Evolutionary conservation across 129 eudicot species (phyloP), one percentile per base, ranked within the genome.

Genomic region (Arctium lappa): DNA sequence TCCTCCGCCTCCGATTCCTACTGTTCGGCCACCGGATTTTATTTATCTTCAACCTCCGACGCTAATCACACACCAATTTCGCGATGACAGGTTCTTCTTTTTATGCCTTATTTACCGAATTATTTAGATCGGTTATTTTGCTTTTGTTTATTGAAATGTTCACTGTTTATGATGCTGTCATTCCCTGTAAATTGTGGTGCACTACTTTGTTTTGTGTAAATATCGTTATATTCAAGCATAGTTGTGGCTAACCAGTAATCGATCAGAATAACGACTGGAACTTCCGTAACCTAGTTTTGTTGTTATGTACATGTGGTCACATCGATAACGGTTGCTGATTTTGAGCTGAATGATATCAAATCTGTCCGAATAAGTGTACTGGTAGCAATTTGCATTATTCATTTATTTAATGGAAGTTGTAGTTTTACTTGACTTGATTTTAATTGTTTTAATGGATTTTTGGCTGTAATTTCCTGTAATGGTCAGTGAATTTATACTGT

Each of bases 11-110:
- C 81, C 90, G 73, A 46, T 80, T 80, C 82, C 82, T 27, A 31
- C 80, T 83, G 85, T 78, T 40, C 86, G 89, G 66, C 87, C 86
- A 53, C 83, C 79, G 53, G 75, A 70, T 78, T 36, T 80, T 32
- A 76, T 75, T 13, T 65, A 72, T 65, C 86, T 33, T 29, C 78
- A 87, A 30, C 79, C 87, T 36, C 80, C 70, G 72, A 11, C 82
- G 74, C 5, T 32, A 7, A 73, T 72, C 29, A 46, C 86, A 15
- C 83, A 75, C 15, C 83, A 69, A 22, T 75, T 50, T 68, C 84
- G 46, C 22, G 72, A 79, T 36, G 74, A 60, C 83, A 88, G 92
- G 92, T 88, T 72, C 75, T 33, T 70, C 29, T 66, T 66, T 62
- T 33, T 48, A 27, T 18, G 30, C 53, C 16, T 39, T 63, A 0